Base-by-base conservation (phyloP, 1,284 basidiomycete species). In the Trichosporon coremiiforme region DNA sequence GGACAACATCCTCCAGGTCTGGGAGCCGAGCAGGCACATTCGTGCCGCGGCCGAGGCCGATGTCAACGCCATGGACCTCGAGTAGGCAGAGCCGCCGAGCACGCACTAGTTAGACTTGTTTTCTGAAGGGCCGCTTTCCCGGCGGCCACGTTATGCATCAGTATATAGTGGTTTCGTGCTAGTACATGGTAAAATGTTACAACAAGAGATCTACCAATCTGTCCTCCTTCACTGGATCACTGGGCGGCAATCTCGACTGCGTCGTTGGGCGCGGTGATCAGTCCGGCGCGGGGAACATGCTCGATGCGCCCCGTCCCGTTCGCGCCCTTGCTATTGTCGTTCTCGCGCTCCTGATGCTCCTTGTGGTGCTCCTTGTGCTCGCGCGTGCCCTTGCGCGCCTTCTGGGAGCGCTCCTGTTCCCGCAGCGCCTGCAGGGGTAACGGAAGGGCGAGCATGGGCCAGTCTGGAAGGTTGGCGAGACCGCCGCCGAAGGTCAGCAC, bases 1-100 rank as follows among this genome's bases (percentile, higher is more conserved):
- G 75, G 85, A 87, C 74, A 87, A 87, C 76, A 84, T 86, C 20
- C 74, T 84, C 66, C 82, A 83, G 75, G 78, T 83, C 15, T 85
- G 84, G 84, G 81, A 84, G 72, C 82, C 83, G 20, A 82, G 80
- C 66, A 79, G 82, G 71, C 85, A 85, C 72, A 82, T 86, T 60
- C 83, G 84, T 64, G 80, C 82, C 38, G 82, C 79, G 0, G 83
- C 78, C 38, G 82, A 84, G 69, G 76, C 80, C 13, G 79, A 81
- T 60, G 77, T 82, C 17, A 68, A 74, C 62, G 76, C 80, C 7
- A 81, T 80, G 76, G 82, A 84, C 66, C 71, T 84, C 65, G 83
- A 83, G 75, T 83, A 77, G 74, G 12, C 12, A 7, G 36, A 38
- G 13, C 13, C 13, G 25, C 9, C 29, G 13, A 15, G 57, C 25